These are phyloP conservation scores for grape (Vitis vinifera) DNA, from an alignment of 164 flowering plant genomes.

Conservation along the genomic window DNA sequence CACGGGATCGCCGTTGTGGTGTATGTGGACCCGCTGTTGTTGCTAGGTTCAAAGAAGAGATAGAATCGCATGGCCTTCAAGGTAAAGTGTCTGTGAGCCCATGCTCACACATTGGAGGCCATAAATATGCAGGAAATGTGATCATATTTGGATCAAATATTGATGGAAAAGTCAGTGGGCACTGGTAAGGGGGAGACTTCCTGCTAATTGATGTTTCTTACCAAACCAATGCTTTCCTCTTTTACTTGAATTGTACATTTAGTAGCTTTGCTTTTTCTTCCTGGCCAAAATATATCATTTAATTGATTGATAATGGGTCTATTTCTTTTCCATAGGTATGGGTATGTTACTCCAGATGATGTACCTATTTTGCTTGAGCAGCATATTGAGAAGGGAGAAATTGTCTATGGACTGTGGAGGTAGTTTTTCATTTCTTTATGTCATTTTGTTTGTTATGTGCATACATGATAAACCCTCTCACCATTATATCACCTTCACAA, in stretches of 20 bases:
- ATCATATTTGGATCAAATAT: constrained; percentile 68
- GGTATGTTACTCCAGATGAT: constrained; percentile 90
- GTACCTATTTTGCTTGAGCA: constrained; percentile 75
- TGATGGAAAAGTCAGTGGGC: constrained; percentile 62
- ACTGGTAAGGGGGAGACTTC: constrained; percentile 56
- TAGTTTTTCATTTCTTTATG: constrained; percentile 14
- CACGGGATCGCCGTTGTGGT: constrained; percentile 92
- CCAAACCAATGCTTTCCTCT: not conserved
- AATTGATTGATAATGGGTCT: not conserved
- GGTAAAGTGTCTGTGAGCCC: constrained; percentile 82
- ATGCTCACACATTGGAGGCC: constrained; percentile 94
- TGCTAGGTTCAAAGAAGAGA: constrained; percentile 72
- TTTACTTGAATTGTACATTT: not conserved
- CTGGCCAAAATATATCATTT: not conserved
- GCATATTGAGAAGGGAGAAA: constrained; percentile 73
- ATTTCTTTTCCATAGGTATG: constrained; percentile 60
- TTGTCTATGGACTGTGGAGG: constrained; percentile 85
- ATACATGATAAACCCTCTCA: no score
- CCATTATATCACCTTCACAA: no score
- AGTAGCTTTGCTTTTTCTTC: not conserved
- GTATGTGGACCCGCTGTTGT: constrained; percentile 85
- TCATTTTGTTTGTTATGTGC: not conserved
- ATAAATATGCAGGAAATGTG: constrained; percentile 91
- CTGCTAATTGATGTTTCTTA: not conserved
- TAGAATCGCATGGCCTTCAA: constrained; percentile 62